Conservation (phyloP, 2,329 filamentous ascomycete species). For the Phoma sp. region DNA sequence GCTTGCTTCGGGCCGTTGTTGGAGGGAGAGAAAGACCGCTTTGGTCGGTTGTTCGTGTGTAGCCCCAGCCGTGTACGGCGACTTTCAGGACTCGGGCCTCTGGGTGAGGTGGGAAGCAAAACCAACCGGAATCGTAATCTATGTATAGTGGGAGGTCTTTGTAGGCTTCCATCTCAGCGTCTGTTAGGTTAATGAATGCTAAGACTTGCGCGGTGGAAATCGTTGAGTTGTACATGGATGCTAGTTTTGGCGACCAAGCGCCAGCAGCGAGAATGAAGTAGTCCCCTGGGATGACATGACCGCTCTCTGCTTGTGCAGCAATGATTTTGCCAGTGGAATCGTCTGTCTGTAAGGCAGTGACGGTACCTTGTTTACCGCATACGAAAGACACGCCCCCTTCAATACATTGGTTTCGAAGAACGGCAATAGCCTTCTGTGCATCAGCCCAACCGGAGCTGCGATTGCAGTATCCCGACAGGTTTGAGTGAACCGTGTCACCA, state of each 20-base stretch:
- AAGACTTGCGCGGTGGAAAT: constrained; percentile 19
- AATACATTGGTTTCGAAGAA: background rate
- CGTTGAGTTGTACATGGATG: constrained; percentile 16
- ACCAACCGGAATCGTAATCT: constrained; percentile 54
- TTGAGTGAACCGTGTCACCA: background rate
- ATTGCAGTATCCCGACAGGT: constrained; percentile 21
- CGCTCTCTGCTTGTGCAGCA: constrained; percentile 9
- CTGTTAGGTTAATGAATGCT: constrained; percentile 16
- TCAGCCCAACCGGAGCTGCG: constrained; percentile 24
- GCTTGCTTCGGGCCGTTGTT: constrained; percentile 48
- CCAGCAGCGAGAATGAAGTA: constrained; percentile 34
- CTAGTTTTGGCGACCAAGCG: constrained; percentile 33
- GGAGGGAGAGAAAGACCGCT: constrained; percentile 24
- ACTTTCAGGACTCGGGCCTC: constrained; percentile 68
- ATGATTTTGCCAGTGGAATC: constrained; percentile 1
- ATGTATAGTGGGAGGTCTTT: constrained; percentile 24
- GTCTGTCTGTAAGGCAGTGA: background rate
- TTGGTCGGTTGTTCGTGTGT: constrained; percentile 43
- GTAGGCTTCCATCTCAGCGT: constrained; percentile 1
- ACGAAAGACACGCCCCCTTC: background rate
- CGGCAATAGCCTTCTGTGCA: constrained; percentile 23
- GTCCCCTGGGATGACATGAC: constrained; percentile 20
- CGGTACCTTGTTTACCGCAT: background rate
- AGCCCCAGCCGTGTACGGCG: constrained; percentile 74
- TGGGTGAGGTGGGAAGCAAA: constrained; percentile 62